phyloP scores from a whole-genome alignment of 805 yeast species.

The Pichia eremophila region DNA sequence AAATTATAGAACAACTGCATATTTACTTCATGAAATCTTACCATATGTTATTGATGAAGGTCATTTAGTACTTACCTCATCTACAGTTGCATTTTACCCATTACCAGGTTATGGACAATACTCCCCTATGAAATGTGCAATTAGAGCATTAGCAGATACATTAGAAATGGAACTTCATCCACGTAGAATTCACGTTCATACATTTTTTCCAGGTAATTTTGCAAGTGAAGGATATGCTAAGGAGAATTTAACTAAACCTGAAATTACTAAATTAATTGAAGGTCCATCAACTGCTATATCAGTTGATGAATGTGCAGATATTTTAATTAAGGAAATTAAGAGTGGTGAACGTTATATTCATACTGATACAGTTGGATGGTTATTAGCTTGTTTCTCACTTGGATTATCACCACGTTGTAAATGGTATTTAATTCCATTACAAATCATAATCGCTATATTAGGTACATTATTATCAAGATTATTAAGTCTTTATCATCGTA shows the following conservation, averaged over 20 bases:
- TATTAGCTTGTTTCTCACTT: slow-evolving; percentile 53
- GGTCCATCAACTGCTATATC: slow-evolving; percentile 71
- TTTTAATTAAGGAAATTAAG: slow-evolving; percentile 42
- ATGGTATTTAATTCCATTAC: slow-evolving; percentile 33
- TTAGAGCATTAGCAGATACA: slow-evolving; percentile 64
- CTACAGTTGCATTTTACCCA: slow-evolving; percentile 75
- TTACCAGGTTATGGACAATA: slow-evolving; percentile 88
- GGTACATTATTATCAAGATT: slow-evolving; percentile 54
- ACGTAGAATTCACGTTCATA: slow-evolving; percentile 58
- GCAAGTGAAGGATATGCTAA: slow-evolving; percentile 75
- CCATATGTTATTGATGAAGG: slow-evolving; percentile 9
- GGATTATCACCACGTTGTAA: slow-evolving; percentile 63
- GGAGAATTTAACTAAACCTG: slow-evolving; percentile 81
- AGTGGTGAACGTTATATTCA: slow-evolving; percentile 64
- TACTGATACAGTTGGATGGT: slow-evolving; percentile 83
- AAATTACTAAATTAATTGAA: slow-evolving; percentile 71
- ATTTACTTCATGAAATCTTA: slow-evolving; percentile 56
- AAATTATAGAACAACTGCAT: slow-evolving; percentile 68
- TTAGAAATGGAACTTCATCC: slow-evolving; percentile 74
- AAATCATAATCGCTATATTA: slow-evolving; percentile 36
- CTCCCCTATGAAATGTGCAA: slow-evolving; percentile 81
- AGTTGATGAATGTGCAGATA: slow-evolving; percentile 56
- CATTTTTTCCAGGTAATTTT: slow-evolving; percentile 85
- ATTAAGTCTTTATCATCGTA: slow-evolving; percentile 38
- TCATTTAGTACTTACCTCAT: slow-evolving; percentile 57